Evolutionary conservation across 1,284 basidiomycete genomes (phyloP), one percentile per base, ranked within the genome.

Genomic region (Ceratobasidium sp.): DNA sequence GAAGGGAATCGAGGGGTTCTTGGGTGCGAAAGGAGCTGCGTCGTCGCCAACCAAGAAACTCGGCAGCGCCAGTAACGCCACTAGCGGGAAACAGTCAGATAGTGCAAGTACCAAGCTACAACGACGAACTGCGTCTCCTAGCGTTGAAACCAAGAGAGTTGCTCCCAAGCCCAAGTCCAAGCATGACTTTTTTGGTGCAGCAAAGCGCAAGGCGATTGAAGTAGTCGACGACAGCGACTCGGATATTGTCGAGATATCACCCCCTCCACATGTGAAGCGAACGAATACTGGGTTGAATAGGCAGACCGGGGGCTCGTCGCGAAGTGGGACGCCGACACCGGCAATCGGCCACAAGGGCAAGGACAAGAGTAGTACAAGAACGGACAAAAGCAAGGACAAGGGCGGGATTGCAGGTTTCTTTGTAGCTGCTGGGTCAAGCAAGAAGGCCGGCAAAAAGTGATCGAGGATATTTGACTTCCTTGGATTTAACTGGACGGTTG

Each of bases 1-100:
- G 81, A 87, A 87, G 76, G 92, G 88, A 27, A 97, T 98, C 65
- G 92, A 96, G 80, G 89, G 89, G 0, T 99, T 98, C 83, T 89
- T 98, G 76, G 79, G 68, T 31, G 22, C 68, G 16, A 72, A 72
- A 61, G 68, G 56, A 34, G 39, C 53, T 29, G n/a, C 13, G 24
- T 81, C 34, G 72, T 77, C 81, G 83, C 78, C 78, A 6, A 64
- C 53, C 29, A 24, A 71, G 34, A 46, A 56, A 8, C 24, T 43
- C 11, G 27, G 11, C 34, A 49, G 59, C 24, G 59, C 49, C n/a
- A 22, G n/a, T 9, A 22, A 9, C 27, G 19, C 7, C n/a, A 27
- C n/a, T 22, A 19, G 49, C 2, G 31, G 3, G 31, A 34, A 34
- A 34, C 31, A 34, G 31, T 34, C 31, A 34, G 49, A 37, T 16